phyloP scores from a whole-genome alignment of 2,329 filamentous ascomycete species.

The Trichoderma hamatum region DNA sequence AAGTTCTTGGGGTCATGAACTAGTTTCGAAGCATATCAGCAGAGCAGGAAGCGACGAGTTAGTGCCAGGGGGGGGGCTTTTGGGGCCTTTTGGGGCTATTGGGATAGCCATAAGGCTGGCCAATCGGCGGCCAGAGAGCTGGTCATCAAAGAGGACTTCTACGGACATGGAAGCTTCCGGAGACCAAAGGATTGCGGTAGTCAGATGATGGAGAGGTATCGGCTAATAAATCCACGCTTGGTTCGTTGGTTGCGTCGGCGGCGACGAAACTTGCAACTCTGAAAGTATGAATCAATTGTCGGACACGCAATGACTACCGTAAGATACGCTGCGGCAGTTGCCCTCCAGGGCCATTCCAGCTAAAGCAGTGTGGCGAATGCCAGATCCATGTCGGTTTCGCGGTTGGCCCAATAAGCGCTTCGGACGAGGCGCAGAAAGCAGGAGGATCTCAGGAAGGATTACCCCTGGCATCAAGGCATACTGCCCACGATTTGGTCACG shows the following conservation, averaged over 20 bases:
- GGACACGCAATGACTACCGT: neutral
- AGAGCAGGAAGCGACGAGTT: slow-evolving; percentile 10
- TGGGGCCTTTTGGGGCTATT: neutral
- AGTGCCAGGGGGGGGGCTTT: slow-evolving; percentile 4
- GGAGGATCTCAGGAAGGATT: slow-evolving; percentile 25
- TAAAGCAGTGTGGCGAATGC: slow-evolving; percentile 19
- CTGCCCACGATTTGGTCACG: slow-evolving; percentile 14
- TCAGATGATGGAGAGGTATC: neutral
- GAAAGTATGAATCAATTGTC: neutral
- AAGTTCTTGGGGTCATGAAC: neutral
- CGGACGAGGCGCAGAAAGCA: slow-evolving; percentile 22
- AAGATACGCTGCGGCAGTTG: slow-evolving; percentile 15
- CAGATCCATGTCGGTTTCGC: slow-evolving; percentile 14
- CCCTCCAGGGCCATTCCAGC: neutral
- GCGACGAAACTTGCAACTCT: neutral
- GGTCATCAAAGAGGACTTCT: neutral
- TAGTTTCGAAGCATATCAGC: slow-evolving; percentile 10
- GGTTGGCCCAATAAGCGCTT: slow-evolving; percentile 26
- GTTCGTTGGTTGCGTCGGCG: neutral
- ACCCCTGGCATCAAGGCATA: slow-evolving; percentile 26
- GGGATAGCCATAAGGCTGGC: slow-evolving; percentile 14
- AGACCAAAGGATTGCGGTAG: neutral
- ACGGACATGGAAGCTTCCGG: neutral
- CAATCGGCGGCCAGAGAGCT: neutral
- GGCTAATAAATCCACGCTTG: neutral